A percentile compares a stretch with the other conserved stretches of the same genome.
phyloP scores from a whole-genome alignment of 495 filamentous ascomycete species.

The Symbiotaphrina buchneri region DNA sequence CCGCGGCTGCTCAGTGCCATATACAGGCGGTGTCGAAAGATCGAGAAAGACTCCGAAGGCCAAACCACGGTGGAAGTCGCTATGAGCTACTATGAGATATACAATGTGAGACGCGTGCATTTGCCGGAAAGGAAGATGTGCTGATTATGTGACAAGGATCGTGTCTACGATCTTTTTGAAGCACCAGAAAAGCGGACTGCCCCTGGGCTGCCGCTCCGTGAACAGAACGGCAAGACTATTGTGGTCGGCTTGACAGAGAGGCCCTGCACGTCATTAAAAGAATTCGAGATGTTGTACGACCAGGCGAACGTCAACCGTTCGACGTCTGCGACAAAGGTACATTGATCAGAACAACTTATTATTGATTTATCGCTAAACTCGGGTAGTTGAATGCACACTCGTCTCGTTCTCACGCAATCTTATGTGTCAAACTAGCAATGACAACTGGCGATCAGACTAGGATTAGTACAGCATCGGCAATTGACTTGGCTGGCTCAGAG shows the following conservation, averaged over 20 bases:
- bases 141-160: conserved; percentile 2
- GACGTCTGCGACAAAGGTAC: conserved; percentile 72
- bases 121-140: not conserved
- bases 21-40: conserved; percentile 66
- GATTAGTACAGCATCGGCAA: conserved; percentile 73
- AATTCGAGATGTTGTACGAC: conserved; percentile 83
- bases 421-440: conserved; percentile 72
- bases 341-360: conserved; percentile 1
- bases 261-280: conserved; percentile 65
- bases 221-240: conserved; percentile 76
- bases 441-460: conserved; percentile 44
- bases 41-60: conserved; percentile 62
- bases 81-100: conserved; percentile 95
- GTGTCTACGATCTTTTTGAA: conserved; percentile 78
- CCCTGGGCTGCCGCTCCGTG: conserved; percentile 69
- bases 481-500: conserved; percentile 91
- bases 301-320: conserved; percentile 85
- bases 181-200: conserved; percentile 72
- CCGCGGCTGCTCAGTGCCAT: conserved; percentile 72
- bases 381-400: conserved; percentile 75
- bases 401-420: conserved; percentile 78
- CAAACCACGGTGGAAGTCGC: conserved; percentile 52
- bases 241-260: conserved; percentile 82
- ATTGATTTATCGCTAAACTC: not conserved
- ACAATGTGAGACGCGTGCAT: conserved; percentile 27